Evolutionary conservation across 1,284 basidiomycete species (phyloP), one percentile per base, ranked within the genome.

Genomic region (Flammula alnicola): DNA sequence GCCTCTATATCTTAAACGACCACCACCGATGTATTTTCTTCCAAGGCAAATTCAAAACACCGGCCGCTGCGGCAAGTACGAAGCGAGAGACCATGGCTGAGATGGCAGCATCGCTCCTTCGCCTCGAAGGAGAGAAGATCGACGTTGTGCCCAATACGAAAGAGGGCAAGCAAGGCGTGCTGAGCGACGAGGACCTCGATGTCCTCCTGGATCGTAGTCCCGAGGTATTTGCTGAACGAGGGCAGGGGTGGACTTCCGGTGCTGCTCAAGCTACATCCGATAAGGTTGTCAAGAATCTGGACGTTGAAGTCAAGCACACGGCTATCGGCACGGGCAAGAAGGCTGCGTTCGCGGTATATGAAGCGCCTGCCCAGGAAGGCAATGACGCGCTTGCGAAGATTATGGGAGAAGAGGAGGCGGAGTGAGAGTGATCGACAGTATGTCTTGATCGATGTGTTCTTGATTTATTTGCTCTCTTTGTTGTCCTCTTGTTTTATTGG

Each of bases 41-140:
- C 19, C 0, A 47, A 84, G 87, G 89, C 59, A 91, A 93, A 69
- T 93, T 94, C 72, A 86, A 85, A 69, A 85, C 76, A 74, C 85
- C 89, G 51, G 76, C 64, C 40, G 76, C 63, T 39, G 78, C 63
- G 39, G 78, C 68, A 54, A 73, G 62, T 67, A 75, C 76, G 63
- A 71, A 75, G 14, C 54, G 56, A n/a, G 84, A 87, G 67, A 84
- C 78, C 2, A 83, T 91, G 58, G 83, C 88, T 0, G 91, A 94
- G 56, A 81, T 95, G 75, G 91, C 93, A 0, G 82, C 87, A n/a
- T 79, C 83, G 6, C 72, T 98, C 17, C 75, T 96, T 19, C 80
- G 80, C 44, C 80, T 95, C 5, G 93, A 97, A 63, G 87, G 86
- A 16, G 92, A 97, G 69, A 88, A 93, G 64, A 93, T 97, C 52